Evolutionary conservation across 2,329 filamentous ascomycete species (phyloP).

Genomic region (Didymella glomerata): DNA sequence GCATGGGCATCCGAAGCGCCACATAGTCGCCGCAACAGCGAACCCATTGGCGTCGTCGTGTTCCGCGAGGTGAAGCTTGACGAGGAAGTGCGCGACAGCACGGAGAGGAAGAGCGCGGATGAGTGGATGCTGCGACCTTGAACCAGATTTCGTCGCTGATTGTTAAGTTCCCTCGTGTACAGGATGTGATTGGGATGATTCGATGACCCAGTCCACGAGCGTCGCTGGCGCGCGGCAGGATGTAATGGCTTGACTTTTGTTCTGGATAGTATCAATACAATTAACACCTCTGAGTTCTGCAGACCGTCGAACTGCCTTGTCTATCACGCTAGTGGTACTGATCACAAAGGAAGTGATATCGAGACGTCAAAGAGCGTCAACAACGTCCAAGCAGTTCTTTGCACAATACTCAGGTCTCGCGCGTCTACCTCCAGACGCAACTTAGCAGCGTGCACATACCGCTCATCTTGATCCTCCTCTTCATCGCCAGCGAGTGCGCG

Average conservation of each 20-base stretch:
- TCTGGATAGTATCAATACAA: not conserved
- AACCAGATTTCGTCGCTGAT: not conserved
- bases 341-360: no score
- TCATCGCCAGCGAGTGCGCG: no score
- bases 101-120: slow-evolving; percentile 18
- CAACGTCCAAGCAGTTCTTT: no score
- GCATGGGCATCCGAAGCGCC: slow-evolving; percentile 37
- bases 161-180: no score
- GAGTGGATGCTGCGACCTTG: slow-evolving; percentile 11
- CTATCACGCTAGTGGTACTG: no score
- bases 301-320: no score
- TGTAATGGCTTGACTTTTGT: not conserved
- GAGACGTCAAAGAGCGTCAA: no score
- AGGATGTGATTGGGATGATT: not conserved
- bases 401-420: no score
- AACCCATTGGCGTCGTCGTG: slow-evolving; percentile 34
- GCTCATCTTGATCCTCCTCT: no score
- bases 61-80: slow-evolving; percentile 37
- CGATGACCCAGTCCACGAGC: not conserved
- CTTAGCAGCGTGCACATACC: no score
- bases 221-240: not conserved
- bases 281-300: no score
- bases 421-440: no score
- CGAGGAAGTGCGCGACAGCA: slow-evolving; percentile 13
- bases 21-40: slow-evolving; percentile 9